Percentiles rank a stretch among this genome's conserved stretches.
These are phyloP conservation scores for Epichloe bromicola DNA, from an alignment of 2,329 filamentous ascomycete genomes.

Conservation along the genomic window DNA sequence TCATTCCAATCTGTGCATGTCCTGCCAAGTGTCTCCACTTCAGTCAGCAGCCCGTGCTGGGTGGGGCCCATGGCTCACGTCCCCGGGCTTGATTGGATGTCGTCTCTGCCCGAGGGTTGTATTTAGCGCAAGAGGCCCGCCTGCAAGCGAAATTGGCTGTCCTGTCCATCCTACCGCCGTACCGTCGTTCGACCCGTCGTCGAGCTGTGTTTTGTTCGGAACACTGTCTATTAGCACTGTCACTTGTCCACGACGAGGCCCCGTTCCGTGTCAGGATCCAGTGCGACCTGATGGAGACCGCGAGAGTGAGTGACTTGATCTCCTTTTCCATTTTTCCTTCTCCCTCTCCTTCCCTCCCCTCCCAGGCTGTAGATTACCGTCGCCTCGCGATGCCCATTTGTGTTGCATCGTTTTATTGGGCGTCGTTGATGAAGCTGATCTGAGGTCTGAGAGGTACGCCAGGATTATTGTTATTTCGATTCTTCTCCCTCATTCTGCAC, in stretches of 20 bases:
- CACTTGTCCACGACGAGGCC: not conserved
- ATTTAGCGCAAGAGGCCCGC: not conserved
- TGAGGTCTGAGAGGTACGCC: not conserved
- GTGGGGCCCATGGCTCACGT: not conserved
- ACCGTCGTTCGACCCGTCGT: too few relatives aligned
- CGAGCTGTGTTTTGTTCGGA: too few relatives aligned
- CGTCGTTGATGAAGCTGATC: constrained; percentile 7
- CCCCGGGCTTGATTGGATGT: not conserved
- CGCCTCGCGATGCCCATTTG: constrained; percentile 11
- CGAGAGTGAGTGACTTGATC: not conserved
- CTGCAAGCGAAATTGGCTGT: constrained; percentile 11
- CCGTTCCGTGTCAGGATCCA: not conserved
- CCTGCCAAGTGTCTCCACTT: not conserved
- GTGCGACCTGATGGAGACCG: not conserved
- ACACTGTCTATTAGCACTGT: not conserved
- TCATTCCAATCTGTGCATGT: not conserved
- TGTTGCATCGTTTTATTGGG: constrained; percentile 4
- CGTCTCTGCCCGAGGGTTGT: not conserved
- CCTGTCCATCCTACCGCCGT: too few relatives aligned
- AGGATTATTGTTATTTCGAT: not conserved
- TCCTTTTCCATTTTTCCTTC: not conserved
- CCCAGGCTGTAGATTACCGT: not conserved
- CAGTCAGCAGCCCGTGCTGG: not conserved
- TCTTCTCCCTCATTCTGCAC: not conserved
- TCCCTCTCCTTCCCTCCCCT: constrained; percentile 1